A percentile compares a stretch with the other conserved stretches of the same genome.
phyloP scores from a whole-genome alignment of 768 basidiomycete species.

The Mycena olivaceomarginata region DNA sequence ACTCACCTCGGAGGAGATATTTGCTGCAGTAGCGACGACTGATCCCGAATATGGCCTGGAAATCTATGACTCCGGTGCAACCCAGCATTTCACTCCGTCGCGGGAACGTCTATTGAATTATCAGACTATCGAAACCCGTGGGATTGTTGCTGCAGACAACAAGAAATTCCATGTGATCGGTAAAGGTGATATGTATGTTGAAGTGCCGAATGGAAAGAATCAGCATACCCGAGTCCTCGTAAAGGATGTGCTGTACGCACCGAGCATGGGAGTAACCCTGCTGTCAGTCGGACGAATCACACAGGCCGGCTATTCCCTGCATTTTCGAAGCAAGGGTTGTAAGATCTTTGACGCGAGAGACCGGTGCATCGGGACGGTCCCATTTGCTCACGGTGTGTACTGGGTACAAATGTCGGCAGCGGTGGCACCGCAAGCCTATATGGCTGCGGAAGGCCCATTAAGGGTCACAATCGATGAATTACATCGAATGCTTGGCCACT shows the following conservation, averaged over 20 bases:
- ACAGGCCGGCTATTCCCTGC: not conserved
- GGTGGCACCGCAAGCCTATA: not conserved
- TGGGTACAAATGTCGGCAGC: not conserved
- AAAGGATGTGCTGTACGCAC: not conserved
- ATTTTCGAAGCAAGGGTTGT: constrained; percentile 42
- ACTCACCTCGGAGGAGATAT: constrained; percentile 6
- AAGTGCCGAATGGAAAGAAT: constrained; percentile 46
- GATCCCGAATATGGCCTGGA: constrained; percentile 42
- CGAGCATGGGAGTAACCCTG: constrained; percentile 51
- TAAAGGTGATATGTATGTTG: constrained; percentile 42
- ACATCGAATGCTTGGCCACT: constrained; percentile 52
- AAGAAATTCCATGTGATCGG: too few species aligned
- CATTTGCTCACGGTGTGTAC: constrained; percentile 30
- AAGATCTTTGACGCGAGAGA: constrained; percentile 39
- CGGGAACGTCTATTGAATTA: constrained; percentile 53
- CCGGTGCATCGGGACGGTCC: constrained; percentile 24
- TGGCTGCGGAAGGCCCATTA: not conserved
- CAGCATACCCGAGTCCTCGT: constrained; percentile 39
- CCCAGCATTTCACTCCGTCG: constrained; percentile 57
- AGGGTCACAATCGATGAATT: constrained; percentile 44
- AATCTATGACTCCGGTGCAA: constrained; percentile 60
- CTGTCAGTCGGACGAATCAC: constrained; percentile 53
- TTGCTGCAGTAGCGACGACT: constrained; percentile 15
- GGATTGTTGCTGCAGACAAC: constrained; percentile 55
- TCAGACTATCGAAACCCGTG: constrained; percentile 44